Conservation (phyloP, 805 yeast species). For the Schwanniomyces occidentalis region DNA sequence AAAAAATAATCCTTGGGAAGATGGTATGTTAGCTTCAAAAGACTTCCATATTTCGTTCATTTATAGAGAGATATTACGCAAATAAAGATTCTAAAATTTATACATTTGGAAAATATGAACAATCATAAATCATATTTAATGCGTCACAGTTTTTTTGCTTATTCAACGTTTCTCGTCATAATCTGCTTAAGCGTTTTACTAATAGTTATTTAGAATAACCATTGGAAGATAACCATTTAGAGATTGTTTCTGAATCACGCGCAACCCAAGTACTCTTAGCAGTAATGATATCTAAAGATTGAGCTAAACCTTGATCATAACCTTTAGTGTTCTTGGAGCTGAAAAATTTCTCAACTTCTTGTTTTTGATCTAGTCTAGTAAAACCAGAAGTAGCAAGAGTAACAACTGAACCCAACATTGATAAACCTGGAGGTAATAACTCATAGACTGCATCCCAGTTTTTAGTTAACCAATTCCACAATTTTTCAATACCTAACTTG, state of each 20-base stretch:
- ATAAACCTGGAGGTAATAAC: slow-evolving; percentile 75
- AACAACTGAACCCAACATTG: slow-evolving; percentile 79
- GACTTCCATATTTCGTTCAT: slow-evolving; percentile 46
- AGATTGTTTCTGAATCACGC: slow-evolving; percentile 51
- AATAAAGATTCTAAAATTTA: neutral
- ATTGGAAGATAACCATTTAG: slow-evolving; percentile 47
- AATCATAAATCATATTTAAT: no score
- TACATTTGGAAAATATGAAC: no score
- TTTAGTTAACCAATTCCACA: slow-evolving; percentile 70
- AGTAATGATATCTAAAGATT: slow-evolving; percentile 59
- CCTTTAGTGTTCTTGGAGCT: slow-evolving; percentile 58
- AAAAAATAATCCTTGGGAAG: slow-evolving; percentile 29
- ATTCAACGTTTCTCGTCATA: neutral
- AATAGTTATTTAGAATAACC: slow-evolving; percentile 25
- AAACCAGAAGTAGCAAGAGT: slow-evolving; percentile 59
- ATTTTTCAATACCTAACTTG: slow-evolving; percentile 61
- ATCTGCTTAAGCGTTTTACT: no score
- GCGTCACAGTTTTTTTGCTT: no score
- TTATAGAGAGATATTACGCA: slow-evolving; percentile 24
- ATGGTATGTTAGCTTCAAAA: slow-evolving; percentile 28
- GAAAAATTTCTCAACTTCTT: slow-evolving; percentile 53
- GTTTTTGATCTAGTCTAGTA: slow-evolving; percentile 54
- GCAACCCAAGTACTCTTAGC: slow-evolving; percentile 58
- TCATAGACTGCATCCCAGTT: slow-evolving; percentile 73
- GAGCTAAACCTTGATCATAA: slow-evolving; percentile 63